Conservation (phyloP, 495 filamentous ascomycete species). For the Penicillium desertorum region DNA sequence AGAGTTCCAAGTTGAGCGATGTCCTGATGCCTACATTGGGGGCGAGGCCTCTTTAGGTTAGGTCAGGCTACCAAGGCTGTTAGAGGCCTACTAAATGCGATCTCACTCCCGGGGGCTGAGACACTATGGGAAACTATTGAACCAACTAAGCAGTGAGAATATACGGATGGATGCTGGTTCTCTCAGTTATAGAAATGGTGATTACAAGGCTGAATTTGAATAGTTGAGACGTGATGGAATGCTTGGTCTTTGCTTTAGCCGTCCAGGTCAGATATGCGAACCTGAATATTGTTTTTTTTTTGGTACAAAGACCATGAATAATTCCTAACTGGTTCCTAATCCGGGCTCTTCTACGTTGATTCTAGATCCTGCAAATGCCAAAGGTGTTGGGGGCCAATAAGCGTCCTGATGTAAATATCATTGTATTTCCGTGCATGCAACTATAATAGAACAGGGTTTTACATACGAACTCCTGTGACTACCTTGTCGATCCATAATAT, state of each 20-base stretch:
- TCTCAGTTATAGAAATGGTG: neutral
- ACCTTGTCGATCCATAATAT: neutral
- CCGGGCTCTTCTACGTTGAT: neutral
- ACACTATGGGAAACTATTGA: too few species aligned
- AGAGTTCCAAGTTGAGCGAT: neutral
- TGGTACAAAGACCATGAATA: neutral
- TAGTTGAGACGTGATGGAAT: neutral
- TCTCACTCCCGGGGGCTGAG: neutral
- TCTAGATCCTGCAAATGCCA: neutral
- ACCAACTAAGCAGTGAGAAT: too few species aligned
- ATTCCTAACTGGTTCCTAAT: neutral
- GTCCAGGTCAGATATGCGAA: neutral
- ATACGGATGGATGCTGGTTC: too few species aligned
- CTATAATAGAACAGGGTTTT: neutral
- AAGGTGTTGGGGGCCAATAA: neutral
- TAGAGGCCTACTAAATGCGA: neutral
- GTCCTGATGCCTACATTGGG: neutral
- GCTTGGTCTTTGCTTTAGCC: neutral
- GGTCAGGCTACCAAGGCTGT: neutral
- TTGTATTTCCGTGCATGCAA: neutral
- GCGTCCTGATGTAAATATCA: neutral
- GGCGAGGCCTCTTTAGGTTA: neutral
- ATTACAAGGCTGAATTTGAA: neutral
- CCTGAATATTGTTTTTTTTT: neutral
- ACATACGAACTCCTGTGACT: neutral